Percentiles rank a stretch among this genome's conserved stretches.
Evolutionary conservation across 148 eudicot species (phyloP).

Genomic region (Persicaria maculosa): DNA sequence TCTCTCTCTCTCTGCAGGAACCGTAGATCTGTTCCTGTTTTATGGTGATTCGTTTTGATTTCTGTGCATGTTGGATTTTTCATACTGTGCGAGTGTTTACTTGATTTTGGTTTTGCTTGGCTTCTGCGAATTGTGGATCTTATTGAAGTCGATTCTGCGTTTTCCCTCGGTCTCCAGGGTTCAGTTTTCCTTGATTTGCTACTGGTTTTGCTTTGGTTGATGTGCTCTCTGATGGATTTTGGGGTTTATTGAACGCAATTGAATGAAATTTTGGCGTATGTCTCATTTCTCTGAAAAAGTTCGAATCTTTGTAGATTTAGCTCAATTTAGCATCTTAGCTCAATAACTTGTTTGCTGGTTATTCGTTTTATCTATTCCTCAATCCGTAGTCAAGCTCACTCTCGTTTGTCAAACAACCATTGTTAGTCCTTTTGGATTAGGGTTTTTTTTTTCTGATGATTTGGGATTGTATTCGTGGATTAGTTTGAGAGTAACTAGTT

Average conservation of each 20-base stretch:
- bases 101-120: conserved; percentile 11
- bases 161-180: not conserved
- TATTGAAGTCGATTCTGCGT: not conserved
- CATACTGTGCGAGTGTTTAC: not conserved
- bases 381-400: not conserved
- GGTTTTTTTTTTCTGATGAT: not conserved
- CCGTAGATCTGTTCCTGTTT: not conserved
- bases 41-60: not conserved
- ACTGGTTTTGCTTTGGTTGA: not conserved
- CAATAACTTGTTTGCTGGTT: not conserved
- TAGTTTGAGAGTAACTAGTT: not conserved
- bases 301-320: not conserved
- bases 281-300: not conserved
- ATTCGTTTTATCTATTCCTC: not conserved
- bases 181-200: not conserved
- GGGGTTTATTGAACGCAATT: not conserved
- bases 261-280: not conserved
- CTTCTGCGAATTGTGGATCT: not conserved
- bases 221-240: not conserved
- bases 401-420: not conserved
- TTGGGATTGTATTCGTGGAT: not conserved
- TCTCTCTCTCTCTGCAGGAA: not conserved
- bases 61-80: not conserved
- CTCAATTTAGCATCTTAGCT: not conserved
- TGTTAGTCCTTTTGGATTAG: not conserved